A percentile compares a stretch with the other conserved stretches of the same genome.
These are phyloP conservation scores for Austropuccinia psidii DNA, from an alignment of 1,284 basidiomycete species.

Conservation along the genomic window DNA sequence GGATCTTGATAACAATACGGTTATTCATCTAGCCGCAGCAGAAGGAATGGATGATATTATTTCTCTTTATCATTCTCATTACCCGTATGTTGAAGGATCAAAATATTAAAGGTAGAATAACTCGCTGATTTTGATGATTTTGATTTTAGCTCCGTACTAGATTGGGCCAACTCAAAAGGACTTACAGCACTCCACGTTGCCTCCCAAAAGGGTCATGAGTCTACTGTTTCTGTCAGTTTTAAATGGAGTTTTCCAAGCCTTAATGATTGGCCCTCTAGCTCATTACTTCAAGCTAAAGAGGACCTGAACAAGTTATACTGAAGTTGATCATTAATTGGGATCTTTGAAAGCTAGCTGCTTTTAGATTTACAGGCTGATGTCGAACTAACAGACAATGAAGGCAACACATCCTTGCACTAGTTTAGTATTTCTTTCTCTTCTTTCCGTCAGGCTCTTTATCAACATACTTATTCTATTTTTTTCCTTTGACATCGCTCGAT, in stretches of 20 bases:
- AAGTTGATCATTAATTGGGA: background rate
- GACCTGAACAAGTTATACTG: background rate
- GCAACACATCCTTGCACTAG: slow-evolving; percentile 31
- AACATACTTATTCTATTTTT: background rate
- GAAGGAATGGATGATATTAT: slow-evolving; percentile 18
- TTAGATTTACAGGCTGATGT: slow-evolving; percentile 31
- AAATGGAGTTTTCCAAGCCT: background rate
- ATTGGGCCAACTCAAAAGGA: slow-evolving; percentile 33
- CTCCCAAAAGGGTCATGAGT: slow-evolving; percentile 17
- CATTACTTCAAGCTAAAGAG: background rate
- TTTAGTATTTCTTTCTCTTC: background rate
- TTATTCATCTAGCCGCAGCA: slow-evolving; percentile 22
- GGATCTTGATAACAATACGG: slow-evolving; percentile 29
- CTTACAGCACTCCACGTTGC: slow-evolving; percentile 28
- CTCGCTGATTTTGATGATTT: background rate
- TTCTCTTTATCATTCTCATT: slow-evolving; percentile 22
- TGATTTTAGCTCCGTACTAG: slow-evolving; percentile 12
- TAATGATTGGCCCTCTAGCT: background rate
- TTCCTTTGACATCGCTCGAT: background rate
- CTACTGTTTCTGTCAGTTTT: slow-evolving; percentile 3
- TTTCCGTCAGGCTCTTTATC: background rate
- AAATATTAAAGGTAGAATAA: background rate
- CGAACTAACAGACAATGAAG: slow-evolving; percentile 32
- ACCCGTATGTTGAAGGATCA: background rate
- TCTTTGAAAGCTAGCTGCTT: background rate